These are phyloP conservation scores for Agaricus subrufescens DNA, from an alignment of 768 basidiomycete species.

Conservation along the genomic window DNA sequence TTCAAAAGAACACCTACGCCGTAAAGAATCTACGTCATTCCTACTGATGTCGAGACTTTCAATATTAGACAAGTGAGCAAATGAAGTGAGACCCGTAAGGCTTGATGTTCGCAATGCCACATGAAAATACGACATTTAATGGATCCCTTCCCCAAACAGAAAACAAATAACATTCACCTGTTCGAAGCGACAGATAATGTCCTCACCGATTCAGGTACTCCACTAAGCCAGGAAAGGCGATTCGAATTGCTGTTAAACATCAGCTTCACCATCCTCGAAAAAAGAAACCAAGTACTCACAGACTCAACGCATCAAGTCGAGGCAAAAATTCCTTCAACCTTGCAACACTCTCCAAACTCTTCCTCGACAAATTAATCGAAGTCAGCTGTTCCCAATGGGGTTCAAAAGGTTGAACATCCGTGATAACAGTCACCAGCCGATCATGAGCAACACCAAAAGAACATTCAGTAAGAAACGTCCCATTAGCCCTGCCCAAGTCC, in stretches of 20 bases:
- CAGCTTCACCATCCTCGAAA: conserved; percentile 7
- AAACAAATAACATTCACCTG: conserved; percentile 39
- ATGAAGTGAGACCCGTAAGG: conserved; percentile 83
- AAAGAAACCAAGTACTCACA: conserved; percentile 49
- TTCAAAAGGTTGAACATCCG: conserved; percentile 91
- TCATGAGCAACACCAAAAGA: conserved; percentile 96
- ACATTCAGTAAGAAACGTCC: conserved; percentile 85
- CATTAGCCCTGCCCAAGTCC: conserved; percentile 31
- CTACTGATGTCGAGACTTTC: conserved; percentile 88
- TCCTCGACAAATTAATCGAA: conserved; percentile 68
- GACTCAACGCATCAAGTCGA: conserved; percentile 61
- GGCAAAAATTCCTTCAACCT: conserved; percentile 88
- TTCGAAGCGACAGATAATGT: conserved; percentile 77
- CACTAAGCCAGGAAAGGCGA: conserved; percentile 75
- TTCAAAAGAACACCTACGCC: conserved; percentile 52
- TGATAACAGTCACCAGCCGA: conserved; percentile 85
- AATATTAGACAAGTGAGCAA: conserved; percentile 79
- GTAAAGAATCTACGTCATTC: conserved; percentile 85
- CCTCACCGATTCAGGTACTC: conserved; percentile 66
- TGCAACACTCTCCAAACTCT: conserved; percentile 76
- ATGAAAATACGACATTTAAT: conserved; percentile 10
- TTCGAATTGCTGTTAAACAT: conserved; percentile 55
- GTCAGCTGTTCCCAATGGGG: conserved; percentile 87
- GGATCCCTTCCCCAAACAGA: conserved; percentile 10
- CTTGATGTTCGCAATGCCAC: conserved; percentile 31